Conservation (phyloP, 164 flowering plant species). For the Santalum album region DNA sequence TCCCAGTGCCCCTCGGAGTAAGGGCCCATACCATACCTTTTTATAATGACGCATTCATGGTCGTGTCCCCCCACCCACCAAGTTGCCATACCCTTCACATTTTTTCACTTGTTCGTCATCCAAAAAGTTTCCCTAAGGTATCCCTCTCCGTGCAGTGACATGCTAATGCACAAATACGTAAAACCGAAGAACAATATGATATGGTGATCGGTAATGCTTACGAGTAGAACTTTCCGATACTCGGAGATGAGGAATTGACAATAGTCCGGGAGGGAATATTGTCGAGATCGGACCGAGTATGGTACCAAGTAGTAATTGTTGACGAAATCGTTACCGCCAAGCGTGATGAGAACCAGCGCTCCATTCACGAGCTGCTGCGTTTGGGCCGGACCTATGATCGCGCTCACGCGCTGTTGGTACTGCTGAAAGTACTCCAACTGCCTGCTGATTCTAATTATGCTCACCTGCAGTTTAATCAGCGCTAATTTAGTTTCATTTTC, state of each 20-base stretch:
- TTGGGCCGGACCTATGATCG: constrained; percentile 27
- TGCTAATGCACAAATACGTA: no score
- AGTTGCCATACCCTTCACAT: no score
- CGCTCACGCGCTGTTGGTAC: constrained; percentile 42
- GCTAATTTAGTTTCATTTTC: no score
- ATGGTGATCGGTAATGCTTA: no score
- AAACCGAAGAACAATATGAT: no score
- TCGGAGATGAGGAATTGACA: constrained; percentile 37
- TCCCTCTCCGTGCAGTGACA: no score
- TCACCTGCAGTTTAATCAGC: constrained; percentile 28
- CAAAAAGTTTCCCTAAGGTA: no score
- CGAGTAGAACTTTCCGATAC: constrained; percentile 43
- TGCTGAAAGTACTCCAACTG: constrained; percentile 41
- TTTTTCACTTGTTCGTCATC: no score
- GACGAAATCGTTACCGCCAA: constrained; percentile 83
- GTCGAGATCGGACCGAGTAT: constrained; percentile 43
- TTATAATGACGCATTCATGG: no score
- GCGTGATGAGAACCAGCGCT: constrained; percentile 52
- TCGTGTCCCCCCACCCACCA: no score
- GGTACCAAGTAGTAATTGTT: constrained; percentile 69
- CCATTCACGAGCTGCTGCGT: constrained; percentile 35
- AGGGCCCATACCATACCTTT: no score
- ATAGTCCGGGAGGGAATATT: constrained; percentile 41
- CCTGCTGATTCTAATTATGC: constrained; percentile 36
- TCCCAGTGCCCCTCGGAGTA: no score